These are phyloP conservation scores for Juglanconis oblonga DNA, from an alignment of 2,329 filamentous ascomycete genomes.

Conservation along the genomic window DNA sequence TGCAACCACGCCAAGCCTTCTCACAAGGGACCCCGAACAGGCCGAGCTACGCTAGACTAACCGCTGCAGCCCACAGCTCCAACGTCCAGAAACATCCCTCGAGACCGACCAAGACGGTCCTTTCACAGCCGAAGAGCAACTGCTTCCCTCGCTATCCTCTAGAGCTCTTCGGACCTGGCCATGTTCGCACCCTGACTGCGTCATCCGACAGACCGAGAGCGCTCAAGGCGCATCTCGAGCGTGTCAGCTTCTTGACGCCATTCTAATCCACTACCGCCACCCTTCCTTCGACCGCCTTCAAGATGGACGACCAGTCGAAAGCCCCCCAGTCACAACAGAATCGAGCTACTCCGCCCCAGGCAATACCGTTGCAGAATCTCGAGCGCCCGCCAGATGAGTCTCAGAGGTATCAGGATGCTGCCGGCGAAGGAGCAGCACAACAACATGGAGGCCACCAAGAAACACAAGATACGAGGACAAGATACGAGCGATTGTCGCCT, in stretches of 20 bases:
- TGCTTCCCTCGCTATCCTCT: neutral
- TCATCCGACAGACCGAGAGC: conserved; percentile 3
- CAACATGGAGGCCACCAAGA: neutral
- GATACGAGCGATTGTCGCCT: conserved; percentile 20
- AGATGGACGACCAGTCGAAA: conserved; percentile 16
- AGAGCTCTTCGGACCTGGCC: neutral
- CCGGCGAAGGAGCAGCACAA: conserved; percentile 1
- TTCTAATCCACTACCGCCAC: neutral
- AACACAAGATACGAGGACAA: conserved; percentile 4
- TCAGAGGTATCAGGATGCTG: conserved; percentile 3
- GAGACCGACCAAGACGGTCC: neutral
- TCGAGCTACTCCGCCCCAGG: conserved; percentile 4
- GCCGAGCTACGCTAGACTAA: neutral
- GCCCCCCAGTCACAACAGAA: conserved; percentile 5
- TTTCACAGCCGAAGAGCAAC: neutral
- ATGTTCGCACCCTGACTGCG: conserved; percentile 3
- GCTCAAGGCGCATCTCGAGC: conserved; percentile 17
- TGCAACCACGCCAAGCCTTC: neutral
- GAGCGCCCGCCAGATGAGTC: conserved; percentile 17
- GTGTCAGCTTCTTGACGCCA: neutral
- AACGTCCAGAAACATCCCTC: neutral
- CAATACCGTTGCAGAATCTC: conserved; percentile 13
- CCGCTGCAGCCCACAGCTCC: neutral
- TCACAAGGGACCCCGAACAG: too few relatives aligned
- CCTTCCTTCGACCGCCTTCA: neutral